Evolutionary conservation across 371 early-diverging fungal species (phyloP).

Genomic region (Rhizomucor miehei): DNA sequence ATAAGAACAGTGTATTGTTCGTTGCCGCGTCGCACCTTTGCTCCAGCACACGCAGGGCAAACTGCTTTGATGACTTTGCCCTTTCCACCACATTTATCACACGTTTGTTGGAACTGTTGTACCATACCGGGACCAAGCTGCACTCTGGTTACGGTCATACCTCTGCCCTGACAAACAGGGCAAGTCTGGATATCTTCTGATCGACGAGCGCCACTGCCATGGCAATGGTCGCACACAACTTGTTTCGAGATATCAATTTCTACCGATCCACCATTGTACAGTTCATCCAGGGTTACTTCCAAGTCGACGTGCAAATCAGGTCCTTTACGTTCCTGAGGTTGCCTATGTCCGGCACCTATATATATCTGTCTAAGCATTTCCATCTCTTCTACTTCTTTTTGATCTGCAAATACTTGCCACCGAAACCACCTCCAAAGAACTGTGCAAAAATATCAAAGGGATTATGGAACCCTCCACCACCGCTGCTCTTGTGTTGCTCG

Average conservation of each 20-base stretch:
- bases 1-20: slow-evolving; percentile 80
- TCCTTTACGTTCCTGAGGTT: slow-evolving; percentile 55
- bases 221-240: slow-evolving; percentile 89
- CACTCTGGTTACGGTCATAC: slow-evolving; percentile 78
- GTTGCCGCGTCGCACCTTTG: slow-evolving; percentile 80
- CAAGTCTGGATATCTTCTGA: slow-evolving; percentile 86
- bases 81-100: slow-evolving; percentile 86
- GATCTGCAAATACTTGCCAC: neutral
- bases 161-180: slow-evolving; percentile 75
- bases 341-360: slow-evolving; percentile 3
- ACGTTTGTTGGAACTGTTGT: slow-evolving; percentile 91
- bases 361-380: neutral
- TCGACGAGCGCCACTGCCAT: slow-evolving; percentile 88
- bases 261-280: slow-evolving; percentile 79
- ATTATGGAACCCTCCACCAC: slow-evolving; percentile 72
- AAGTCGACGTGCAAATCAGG: slow-evolving; percentile 74
- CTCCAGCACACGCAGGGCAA: slow-evolving; percentile 84
- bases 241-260: slow-evolving; percentile 92
- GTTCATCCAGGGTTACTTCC: slow-evolving; percentile 84
- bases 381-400: neutral
- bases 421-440: slow-evolving; percentile 75
- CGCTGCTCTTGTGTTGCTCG: slow-evolving; percentile 62
- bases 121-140: slow-evolving; percentile 90
- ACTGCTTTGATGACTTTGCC: slow-evolving; percentile 79
- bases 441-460: slow-evolving; percentile 94